Evolutionary conservation across 2,329 filamentous ascomycete genomes (phyloP).

Genomic region (Passalora sequoiae): DNA sequence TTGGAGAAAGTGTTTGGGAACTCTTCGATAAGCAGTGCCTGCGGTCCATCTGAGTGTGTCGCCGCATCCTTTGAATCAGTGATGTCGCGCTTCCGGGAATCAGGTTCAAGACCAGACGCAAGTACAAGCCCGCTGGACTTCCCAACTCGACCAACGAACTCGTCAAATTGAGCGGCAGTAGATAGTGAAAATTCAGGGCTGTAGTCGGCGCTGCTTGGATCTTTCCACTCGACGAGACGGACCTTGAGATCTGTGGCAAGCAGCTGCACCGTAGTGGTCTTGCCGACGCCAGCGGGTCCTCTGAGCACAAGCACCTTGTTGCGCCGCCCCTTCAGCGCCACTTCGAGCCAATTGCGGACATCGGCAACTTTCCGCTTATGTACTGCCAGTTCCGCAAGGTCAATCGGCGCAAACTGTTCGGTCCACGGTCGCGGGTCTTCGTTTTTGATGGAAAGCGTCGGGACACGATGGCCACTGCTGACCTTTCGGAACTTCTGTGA

Average conservation of each 20-base stretch:
- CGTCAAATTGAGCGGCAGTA: conserved; percentile 76
- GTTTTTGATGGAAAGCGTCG: conserved; percentile 26
- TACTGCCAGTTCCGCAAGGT: conserved; percentile 79
- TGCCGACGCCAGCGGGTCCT: conserved; percentile 84
- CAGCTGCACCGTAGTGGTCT: conserved; percentile 79
- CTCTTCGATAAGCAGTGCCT: conserved; percentile 47
- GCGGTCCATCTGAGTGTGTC: conserved; percentile 21
- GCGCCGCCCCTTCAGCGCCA: conserved; percentile 57
- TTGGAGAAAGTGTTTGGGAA: conserved; percentile 48
- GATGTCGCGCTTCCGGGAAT: neutral
- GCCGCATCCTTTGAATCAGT: neutral
- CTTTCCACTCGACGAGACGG: conserved; percentile 84
- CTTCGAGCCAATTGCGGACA: conserved; percentile 75
- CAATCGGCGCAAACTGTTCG: conserved; percentile 71
- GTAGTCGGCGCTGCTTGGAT: conserved; percentile 62
- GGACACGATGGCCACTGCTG: conserved; percentile 31
- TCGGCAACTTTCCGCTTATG: conserved; percentile 92
- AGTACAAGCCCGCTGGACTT: conserved; percentile 69
- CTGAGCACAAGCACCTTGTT: conserved; percentile 59
- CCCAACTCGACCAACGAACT: conserved; percentile 78
- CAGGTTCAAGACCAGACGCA: conserved; percentile 12
- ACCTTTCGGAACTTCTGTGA: conserved; percentile 45
- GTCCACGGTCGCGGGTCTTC: conserved; percentile 75
- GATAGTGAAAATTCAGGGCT: conserved; percentile 62
- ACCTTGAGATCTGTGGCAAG: conserved; percentile 72